Conservation (phyloP, 164 flowering plant genomes). For the Sedum album region DNA sequence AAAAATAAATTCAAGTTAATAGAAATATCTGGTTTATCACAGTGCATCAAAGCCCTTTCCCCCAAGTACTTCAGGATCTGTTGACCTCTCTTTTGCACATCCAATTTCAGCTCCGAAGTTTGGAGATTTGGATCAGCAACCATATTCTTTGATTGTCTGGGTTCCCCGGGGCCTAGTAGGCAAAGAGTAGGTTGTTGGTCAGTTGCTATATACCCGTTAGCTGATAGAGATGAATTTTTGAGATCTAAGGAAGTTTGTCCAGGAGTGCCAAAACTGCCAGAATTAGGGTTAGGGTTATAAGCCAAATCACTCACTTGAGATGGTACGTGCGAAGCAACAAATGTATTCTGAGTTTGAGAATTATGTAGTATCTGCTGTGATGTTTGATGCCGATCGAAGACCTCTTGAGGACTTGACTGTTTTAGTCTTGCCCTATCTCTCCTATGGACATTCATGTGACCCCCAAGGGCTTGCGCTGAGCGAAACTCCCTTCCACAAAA, state of each 20-base stretch:
- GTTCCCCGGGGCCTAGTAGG: neutral
- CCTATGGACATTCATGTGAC: slow-evolving; percentile 92
- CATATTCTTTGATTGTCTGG: neutral
- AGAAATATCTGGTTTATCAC: slow-evolving; percentile 20
- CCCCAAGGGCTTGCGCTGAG: slow-evolving; percentile 95
- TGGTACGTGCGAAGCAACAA: slow-evolving; percentile 21
- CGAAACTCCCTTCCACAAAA: slow-evolving; percentile 80
- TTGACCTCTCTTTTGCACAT: slow-evolving; percentile 20
- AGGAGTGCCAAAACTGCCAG: slow-evolving; percentile 1
- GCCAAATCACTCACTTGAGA: slow-evolving; percentile 28
- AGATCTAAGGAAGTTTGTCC: neutral
- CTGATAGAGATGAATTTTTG: slow-evolving; percentile 32
- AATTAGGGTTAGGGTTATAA: slow-evolving; percentile 38
- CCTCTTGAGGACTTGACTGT: slow-evolving; percentile 21
- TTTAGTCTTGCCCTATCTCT: slow-evolving; percentile 78
- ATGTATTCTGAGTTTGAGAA: slow-evolving; percentile 13
- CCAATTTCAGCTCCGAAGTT: slow-evolving; percentile 17
- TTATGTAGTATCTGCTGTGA: slow-evolving; percentile 14
- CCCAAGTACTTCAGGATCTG: slow-evolving; percentile 13
- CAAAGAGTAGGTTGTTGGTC: neutral
- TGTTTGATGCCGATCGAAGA: slow-evolving; percentile 16
- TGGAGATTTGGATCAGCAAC: neutral
- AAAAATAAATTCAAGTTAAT: slow-evolving; percentile 30
- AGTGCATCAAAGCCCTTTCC: slow-evolving; percentile 15
- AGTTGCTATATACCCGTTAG: slow-evolving; percentile 11